Evolutionary conservation across 148 eudicot genomes (phyloP), one percentile per base, ranked within the genome.

Genomic region (Beta vulgaris): DNA sequence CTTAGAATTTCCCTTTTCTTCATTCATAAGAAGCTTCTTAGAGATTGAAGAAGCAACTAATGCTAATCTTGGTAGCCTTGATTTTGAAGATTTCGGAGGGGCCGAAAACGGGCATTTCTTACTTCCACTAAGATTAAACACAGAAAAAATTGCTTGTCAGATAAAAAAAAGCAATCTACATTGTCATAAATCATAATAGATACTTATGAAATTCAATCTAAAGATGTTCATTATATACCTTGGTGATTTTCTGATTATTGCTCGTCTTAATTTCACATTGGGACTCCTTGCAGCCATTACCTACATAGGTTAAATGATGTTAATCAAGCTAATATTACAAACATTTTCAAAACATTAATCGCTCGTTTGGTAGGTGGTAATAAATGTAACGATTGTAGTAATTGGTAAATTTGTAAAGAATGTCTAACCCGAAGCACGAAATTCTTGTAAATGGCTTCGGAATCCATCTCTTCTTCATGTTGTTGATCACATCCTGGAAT

Each of bases 221-320:
- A 46, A 51, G 29, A 39, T 32, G 14, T 31, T 11, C 49, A 34
- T 28, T 28, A 21, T n/a, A 10, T 76, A 91, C 90, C 91, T 84
- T 14, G 72, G 76, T 36, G 89, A 69, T 67, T 81, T 86, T 71
- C 86, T 84, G 68, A 65, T 88, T 13, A 94, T 81, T 44, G 85
- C 82, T 81, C 79, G 85, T 46, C 84, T 84, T 74, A 90, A 89
- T 73, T 77, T 83, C 6, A 91, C 82, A 78, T 94, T 87, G 29
- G 98, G 98, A 72, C 98, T 94, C 75, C 97, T 90, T 40, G 96
- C 97, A 81, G 97, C 98, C 97, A 94, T 90, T 11, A 91, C 97
- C 98, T 93, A 83, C 64, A 72, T 39, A 8, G 35, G 59, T 66
- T 51, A 28, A 70, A 28, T 60, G 23, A 12, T 29, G 11, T 29